A percentile compares a stretch with the other conserved stretches of the same genome.
phyloP scores from a whole-genome alignment of 441 rosid genomes.

The Pelargonium myrrhifolium region DNA sequence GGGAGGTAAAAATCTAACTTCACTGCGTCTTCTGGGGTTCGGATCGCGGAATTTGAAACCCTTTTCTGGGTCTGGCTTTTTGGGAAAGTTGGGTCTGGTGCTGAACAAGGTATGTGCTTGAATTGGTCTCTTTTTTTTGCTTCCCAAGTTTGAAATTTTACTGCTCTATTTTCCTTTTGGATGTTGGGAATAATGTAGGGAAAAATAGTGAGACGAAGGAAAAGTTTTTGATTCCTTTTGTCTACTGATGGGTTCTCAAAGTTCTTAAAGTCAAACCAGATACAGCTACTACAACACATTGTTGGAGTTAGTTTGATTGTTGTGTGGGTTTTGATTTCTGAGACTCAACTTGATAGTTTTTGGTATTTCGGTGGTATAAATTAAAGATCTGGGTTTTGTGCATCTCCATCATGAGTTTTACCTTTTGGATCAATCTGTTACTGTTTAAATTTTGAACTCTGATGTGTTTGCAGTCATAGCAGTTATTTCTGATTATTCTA shows the following conservation, averaged over 20 bases:
- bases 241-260: slow-evolving; percentile 15
- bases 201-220: not conserved
- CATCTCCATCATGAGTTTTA: slow-evolving; percentile 15
- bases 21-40: slow-evolving; percentile 22
- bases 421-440: slow-evolving; percentile 10
- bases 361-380: not conserved
- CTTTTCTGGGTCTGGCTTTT: slow-evolving; percentile 22
- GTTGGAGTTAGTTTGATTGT: not conserved
- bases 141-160: slow-evolving; percentile 9
- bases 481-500: not conserved
- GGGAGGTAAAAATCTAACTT: slow-evolving; percentile 21
- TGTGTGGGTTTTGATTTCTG: not conserved
- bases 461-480: not conserved
- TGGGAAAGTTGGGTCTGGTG: slow-evolving; percentile 20
- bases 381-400: slow-evolving; percentile 27
- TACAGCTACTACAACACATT: slow-evolving; percentile 8
- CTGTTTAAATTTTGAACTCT: slow-evolving; percentile 1
- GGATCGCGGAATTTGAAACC: slow-evolving; percentile 35
- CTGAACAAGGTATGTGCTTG: slow-evolving; percentile 29
- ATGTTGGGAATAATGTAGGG: slow-evolving; percentile 16
- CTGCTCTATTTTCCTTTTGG: slow-evolving; percentile 16
- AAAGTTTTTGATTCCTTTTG: slow-evolving; percentile 20
- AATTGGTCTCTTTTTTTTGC: slow-evolving; percentile 12
- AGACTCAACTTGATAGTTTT: not conserved
- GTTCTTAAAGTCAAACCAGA: slow-evolving; percentile 18